Percentiles rank a stretch among this genome's conserved stretches.
Conservation (phyloP, 2,329 filamentous ascomycete genomes). For the Sporothrix protearum region DNA sequence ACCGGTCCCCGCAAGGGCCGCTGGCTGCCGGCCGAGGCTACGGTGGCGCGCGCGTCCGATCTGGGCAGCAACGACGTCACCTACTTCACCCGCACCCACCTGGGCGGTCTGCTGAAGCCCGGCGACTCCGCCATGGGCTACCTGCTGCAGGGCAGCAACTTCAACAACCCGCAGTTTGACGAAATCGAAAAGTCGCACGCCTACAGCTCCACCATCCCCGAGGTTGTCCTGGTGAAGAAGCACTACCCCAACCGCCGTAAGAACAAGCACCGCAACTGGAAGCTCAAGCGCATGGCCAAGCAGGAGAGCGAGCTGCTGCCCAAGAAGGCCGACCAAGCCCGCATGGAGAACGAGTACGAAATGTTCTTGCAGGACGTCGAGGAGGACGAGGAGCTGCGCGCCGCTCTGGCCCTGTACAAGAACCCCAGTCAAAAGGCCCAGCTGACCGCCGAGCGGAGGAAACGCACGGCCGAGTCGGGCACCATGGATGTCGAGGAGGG, state of each 20-base stretch:
- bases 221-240: slow-evolving; percentile 96
- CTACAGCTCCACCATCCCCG: slow-evolving; percentile 76
- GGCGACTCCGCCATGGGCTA: slow-evolving; percentile 97
- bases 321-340: slow-evolving; percentile 81
- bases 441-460: slow-evolving; percentile 30
- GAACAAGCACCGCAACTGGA: slow-evolving; percentile 82
- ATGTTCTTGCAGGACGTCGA: slow-evolving; percentile 96
- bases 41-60: slow-evolving; percentile 81
- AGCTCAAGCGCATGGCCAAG: slow-evolving; percentile 85
- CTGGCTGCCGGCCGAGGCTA: slow-evolving; percentile 80
- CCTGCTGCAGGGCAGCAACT: slow-evolving; percentile 81
- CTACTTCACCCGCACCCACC: slow-evolving; percentile 86
- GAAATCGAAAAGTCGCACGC: slow-evolving; percentile 73
- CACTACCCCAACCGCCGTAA: slow-evolving; percentile 80
- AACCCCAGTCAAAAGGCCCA: slow-evolving; percentile 49
- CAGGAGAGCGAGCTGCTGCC: slow-evolving; percentile 85
- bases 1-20: slow-evolving; percentile 72
- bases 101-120: slow-evolving; percentile 78
- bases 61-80: slow-evolving; percentile 81
- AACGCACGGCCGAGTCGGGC: slow-evolving; percentile 34
- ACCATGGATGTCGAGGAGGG: slow-evolving; percentile 52
- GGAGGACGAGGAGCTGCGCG: slow-evolving; percentile 83
- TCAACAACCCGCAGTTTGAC: slow-evolving; percentile 84
- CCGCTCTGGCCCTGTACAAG: slow-evolving; percentile 85
- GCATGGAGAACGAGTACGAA: slow-evolving; percentile 91